Evolutionary conservation across 768 basidiomycete genomes (phyloP).

Genomic region (Bullera alba): DNA sequence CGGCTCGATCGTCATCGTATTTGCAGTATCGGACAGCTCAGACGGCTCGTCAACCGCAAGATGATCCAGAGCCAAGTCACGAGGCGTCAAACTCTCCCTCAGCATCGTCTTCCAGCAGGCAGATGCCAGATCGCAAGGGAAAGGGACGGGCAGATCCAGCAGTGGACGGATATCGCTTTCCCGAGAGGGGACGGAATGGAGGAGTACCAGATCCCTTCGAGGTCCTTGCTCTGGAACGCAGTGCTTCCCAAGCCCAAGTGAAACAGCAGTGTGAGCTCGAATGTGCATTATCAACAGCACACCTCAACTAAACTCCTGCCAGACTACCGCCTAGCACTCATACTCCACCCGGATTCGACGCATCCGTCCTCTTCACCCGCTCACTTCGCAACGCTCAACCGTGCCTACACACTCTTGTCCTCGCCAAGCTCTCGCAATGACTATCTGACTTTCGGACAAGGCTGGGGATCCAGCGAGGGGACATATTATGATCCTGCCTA

Average conservation of each 20-base stretch:
- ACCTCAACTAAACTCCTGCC: not conserved
- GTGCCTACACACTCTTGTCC: conserved; percentile 40
- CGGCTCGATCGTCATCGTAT: no score
- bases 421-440: conserved; percentile 16
- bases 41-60: not conserved
- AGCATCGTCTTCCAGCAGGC: not conserved
- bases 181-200: conserved; percentile 19
- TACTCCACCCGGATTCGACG: conserved; percentile 43
- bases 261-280: conserved; percentile 38
- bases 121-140: conserved; percentile 3
- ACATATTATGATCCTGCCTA: not conserved
- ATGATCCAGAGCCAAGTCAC: not conserved
- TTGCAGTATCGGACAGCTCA: no score
- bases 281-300: not conserved
- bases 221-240: conserved; percentile 31
- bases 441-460: conserved; percentile 37
- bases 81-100: no score
- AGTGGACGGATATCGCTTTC: conserved; percentile 22
- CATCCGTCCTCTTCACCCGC: conserved; percentile 37
- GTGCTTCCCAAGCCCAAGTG: conserved; percentile 26
- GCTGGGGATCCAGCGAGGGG: conserved; percentile 21
- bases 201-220: conserved; percentile 39
- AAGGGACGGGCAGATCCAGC: conserved; percentile 6
- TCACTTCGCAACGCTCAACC: conserved; percentile 34
- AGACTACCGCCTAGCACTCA: conserved; percentile 43